Base-by-base conservation (phyloP, 73 alveolate species). In the Uronychia binucleata region DNA sequence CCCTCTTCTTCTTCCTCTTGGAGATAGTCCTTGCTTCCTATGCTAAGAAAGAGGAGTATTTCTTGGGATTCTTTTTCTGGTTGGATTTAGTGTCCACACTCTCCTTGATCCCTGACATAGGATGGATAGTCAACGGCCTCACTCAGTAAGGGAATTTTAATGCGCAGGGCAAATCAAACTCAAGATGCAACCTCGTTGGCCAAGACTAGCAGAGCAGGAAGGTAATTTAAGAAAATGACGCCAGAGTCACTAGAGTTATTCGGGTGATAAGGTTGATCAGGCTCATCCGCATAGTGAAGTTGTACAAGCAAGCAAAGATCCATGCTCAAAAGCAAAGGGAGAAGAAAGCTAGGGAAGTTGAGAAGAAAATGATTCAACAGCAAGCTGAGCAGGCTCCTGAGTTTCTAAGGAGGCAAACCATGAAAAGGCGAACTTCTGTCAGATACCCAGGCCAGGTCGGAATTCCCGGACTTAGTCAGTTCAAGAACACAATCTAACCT, bases 21-120 rank as follows among this genome's bases (percentile, higher is more conserved):
- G 98, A 94, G 86, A 94, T 94, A 32, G 57, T 94, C 30, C 34
- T 92, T 27, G 93, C 96, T 34, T 79, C 94, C 28, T 26, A 81
- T 8, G 91, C 81, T 27, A 79, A 83, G 13, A 89, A 84, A 82
- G 88, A 78, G 19, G 93, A 78, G 74, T 94, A 93, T 75, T 85
- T 89, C 76, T 34, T 89, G 30, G 88, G 97, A 74, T 97, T 97
- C 93, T 97, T 96, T 92, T 97, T 96, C 81, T 95, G 98, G 98
- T 90, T 97, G 25, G 99, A 97, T 85, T 79, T 96, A 14, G 67
- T 96, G 28, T 87, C 99, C 75, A 97, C 99, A 1, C 78, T 94
- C 25, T 96, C 99, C n/a, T 79, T 97, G 93, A 78, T 93, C 1
- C 95, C 88, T 35, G 99, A 94, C 86, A 87, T 96, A 58, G 99